Evolutionary conservation across 2,329 filamentous ascomycete genomes (phyloP).

Genomic region (Onygenales sp.): DNA sequence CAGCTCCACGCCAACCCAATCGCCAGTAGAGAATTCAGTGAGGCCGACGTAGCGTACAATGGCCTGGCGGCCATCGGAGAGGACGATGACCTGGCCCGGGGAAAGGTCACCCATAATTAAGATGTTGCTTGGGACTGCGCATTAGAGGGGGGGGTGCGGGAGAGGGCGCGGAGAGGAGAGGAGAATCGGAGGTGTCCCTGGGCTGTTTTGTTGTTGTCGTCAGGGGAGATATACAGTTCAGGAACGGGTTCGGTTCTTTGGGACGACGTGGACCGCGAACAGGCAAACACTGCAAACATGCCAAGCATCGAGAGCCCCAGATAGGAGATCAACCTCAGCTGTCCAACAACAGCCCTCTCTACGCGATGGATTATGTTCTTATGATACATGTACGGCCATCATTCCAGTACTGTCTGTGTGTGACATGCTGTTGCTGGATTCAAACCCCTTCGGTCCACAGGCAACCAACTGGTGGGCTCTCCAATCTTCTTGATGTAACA

Average conservation of each 20-base stretch:
- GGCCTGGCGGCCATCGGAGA: slow-evolving; percentile 67
- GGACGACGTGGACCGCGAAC: not conserved
- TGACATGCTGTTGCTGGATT: no score
- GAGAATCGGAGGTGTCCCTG: not conserved
- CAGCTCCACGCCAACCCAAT: slow-evolving; percentile 86
- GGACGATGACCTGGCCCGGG: slow-evolving; percentile 65
- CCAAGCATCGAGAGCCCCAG: not conserved
- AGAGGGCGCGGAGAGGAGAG: not conserved
- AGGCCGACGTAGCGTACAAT: slow-evolving; percentile 72
- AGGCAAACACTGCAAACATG: not conserved
- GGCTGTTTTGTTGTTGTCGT: not conserved
- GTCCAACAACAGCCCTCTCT: no score
- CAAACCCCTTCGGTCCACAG: no score
- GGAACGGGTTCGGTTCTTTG: not conserved
- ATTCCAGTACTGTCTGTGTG: no score
- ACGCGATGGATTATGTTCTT: no score
- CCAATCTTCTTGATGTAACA: no score
- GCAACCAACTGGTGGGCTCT: no score
- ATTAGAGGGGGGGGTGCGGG: not conserved
- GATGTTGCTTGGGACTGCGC: not conserved
- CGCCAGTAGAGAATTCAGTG: slow-evolving; percentile 69
- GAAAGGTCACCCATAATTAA: slow-evolving; percentile 26
- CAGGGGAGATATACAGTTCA: not conserved
- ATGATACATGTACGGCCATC: no score
- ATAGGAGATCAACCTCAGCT: no score